Evolutionary conservation across 176 grass and related monocot species (phyloP), one percentile per base, ranked within the genome.

Genomic region (Sorghum bicolor): DNA sequence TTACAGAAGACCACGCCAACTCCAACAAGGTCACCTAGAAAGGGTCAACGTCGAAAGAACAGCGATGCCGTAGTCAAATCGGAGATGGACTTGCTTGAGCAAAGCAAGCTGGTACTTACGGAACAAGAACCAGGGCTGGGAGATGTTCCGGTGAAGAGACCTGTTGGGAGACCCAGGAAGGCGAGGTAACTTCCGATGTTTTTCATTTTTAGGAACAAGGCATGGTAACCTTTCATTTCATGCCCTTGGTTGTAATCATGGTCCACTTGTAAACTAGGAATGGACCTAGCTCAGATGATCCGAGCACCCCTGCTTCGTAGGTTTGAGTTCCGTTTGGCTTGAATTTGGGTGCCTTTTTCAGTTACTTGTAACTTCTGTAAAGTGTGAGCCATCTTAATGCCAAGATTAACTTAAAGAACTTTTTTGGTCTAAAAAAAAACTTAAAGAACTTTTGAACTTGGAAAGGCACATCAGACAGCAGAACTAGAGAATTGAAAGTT

Each of bases 101-200:
- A 87, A 68, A 79, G n/a, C 24, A 79, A 38, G 13, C 13, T 47
- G 28, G 19, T 33, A 19, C n/a, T 78, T 58, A 25, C 16, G 4
- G 80, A 62, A 34, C 61, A 69, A 62, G 69, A 50, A n/a, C 38
- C 48, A 67, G 75, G 83, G 61, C 61, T 38, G 1, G 62, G 72
- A 2, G 34, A 80, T 30, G 6, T 83, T 58, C 84, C 80, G 0
- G 69, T 70, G 37, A 87, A 83, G 84, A 83, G 69, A 83, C 67
- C 68, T n/a, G 68, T 40, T 28, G 88, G 88, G 75, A 86, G 88
- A 31, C 80, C 69, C 72, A 90, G 69, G 84, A 90, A 86, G 65
- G 73, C 28, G 10, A 89, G 77, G 69, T 29, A 38, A 29, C 14
- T 50, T 61, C 20, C 8, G 1, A n/a, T 11, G 1, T 19, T 34